A percentile compares a stretch with the other conserved stretches of the same genome.
Conservation (phyloP, 495 filamentous ascomycete species). For the Clavariopsis aquatica region DNA sequence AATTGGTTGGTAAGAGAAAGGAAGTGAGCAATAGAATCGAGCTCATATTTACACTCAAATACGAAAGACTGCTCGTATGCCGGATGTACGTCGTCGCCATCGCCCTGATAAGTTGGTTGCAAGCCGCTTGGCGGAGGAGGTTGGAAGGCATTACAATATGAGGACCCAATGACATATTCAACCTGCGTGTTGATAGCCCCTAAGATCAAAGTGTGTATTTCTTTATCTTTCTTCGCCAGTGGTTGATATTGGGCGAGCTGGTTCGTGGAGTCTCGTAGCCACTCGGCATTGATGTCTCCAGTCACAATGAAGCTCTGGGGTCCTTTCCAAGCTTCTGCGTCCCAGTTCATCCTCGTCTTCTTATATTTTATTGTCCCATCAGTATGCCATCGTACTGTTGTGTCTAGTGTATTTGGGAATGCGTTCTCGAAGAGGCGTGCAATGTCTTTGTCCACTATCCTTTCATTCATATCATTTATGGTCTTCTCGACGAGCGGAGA, state of each 20-base stretch:
- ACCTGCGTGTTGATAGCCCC: slow-evolving; percentile 97
- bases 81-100: slow-evolving; percentile 83
- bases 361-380: slow-evolving; percentile 51
- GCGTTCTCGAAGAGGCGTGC: slow-evolving; percentile 94
- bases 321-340: slow-evolving; percentile 68
- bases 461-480: slow-evolving; percentile 75
- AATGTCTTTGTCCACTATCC: slow-evolving; percentile 83
- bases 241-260: slow-evolving; percentile 87
- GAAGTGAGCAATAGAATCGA: slow-evolving; percentile 93
- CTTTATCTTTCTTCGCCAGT: slow-evolving; percentile 75
- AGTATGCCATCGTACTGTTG: slow-evolving; percentile 78
- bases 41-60: slow-evolving; percentile 98
- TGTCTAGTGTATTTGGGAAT: slow-evolving; percentile 95
- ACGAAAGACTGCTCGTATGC: slow-evolving; percentile 78
- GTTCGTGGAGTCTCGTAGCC: slow-evolving; percentile 96
- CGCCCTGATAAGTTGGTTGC: slow-evolving; percentile 65
- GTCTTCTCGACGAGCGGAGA: slow-evolving; percentile 84
- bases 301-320: slow-evolving; percentile 95
- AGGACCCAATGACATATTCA: slow-evolving; percentile 89
- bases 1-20: slow-evolving; percentile 84
- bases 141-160: slow-evolving; percentile 99
- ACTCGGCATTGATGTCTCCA: slow-evolving; percentile 98
- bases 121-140: slow-evolving; percentile 82
- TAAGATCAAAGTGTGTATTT: slow-evolving; percentile 74
- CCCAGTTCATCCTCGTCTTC: slow-evolving; percentile 47